Evolutionary conservation across 805 yeast genomes (phyloP), one percentile per base, ranked within the genome.

Genomic region (Lachancea waltii): DNA sequence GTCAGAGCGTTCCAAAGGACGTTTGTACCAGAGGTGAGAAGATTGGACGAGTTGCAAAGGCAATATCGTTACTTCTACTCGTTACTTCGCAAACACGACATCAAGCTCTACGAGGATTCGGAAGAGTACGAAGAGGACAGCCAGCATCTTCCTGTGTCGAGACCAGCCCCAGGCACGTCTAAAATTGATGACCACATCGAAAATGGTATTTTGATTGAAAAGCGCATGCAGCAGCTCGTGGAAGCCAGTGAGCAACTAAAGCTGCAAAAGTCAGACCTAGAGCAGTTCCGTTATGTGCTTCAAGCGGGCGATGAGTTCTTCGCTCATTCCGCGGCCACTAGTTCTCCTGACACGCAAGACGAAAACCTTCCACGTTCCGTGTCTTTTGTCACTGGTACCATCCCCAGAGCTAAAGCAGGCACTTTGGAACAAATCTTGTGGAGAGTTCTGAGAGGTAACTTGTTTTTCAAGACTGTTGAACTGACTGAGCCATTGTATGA

Each of bases 1-100:
- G 83, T 85, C 31, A 80, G 79, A 50, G 74, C 85, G 22, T 92
- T 92, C 65, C 97, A 90, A 65, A 75, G 98, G 45, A 71, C 90
- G 2, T 92, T 83, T 61, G 96, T 92, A 41, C 77, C 79, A 53
- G 97, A 92, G 53, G 77, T 86, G 44, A 77, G 95, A 53, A 72
- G 73, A 41, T 68, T 85, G 38, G 97, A 90, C 60, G 83, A 86
- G 56, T 75, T 81, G n/a, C 85, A 87, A 60, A 79, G 97, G 45
- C 97, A 90, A 60, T 72, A 80, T 38, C 69, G 83, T 25, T 74
- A 66, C 46, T 62, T 76, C 50, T 69, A 70, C 44, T 51, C 62
- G 1, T 69, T 77, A 34, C 69, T 83, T 35, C 67, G 67, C 36
- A 66, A 69, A 30, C 77, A 73, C 47, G 64, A 64, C 10, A 70